These are phyloP conservation scores for Podospora fimiseda DNA, from an alignment of 495 filamentous ascomycete species.

Conservation along the genomic window DNA sequence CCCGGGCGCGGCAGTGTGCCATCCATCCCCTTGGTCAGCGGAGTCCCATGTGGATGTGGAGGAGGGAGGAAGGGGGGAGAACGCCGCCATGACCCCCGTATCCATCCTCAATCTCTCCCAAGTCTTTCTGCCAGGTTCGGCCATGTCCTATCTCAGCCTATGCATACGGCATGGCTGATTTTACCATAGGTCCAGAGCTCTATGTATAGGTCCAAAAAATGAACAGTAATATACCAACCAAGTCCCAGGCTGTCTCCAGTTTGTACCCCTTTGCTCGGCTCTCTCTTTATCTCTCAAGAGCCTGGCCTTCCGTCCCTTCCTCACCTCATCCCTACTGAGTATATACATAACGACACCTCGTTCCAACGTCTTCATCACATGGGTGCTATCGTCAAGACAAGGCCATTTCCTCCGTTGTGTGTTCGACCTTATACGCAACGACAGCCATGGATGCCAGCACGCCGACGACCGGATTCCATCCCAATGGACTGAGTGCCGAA, in stretches of 20 bases:
- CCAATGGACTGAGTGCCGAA: background rate
- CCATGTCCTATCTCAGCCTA: background rate
- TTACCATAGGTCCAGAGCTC: too few relatives aligned
- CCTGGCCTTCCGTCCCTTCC: too few relatives aligned
- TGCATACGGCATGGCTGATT: too few relatives aligned
- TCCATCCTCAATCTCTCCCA: background rate
- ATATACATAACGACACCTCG: too few relatives aligned
- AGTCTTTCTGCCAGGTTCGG: background rate
- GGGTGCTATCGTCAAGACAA: background rate
- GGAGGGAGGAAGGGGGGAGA: background rate
- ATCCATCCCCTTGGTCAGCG: background rate
- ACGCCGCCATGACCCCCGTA: background rate
- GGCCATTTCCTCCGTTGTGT: background rate
- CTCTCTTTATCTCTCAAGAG: background rate
- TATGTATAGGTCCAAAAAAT: background rate
- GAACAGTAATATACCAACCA: background rate
- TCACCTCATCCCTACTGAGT: too few relatives aligned
- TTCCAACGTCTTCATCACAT: constrained; percentile 1
- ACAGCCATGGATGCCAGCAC: constrained; percentile 1
- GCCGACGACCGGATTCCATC: background rate
- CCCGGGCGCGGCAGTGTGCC: background rate
- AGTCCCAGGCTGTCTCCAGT: background rate
- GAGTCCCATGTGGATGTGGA: background rate
- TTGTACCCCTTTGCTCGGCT: background rate
- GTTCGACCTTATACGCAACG: background rate